Base-by-base conservation (phyloP, 257 asterid genomes). In the Plantago elongata region DNA sequence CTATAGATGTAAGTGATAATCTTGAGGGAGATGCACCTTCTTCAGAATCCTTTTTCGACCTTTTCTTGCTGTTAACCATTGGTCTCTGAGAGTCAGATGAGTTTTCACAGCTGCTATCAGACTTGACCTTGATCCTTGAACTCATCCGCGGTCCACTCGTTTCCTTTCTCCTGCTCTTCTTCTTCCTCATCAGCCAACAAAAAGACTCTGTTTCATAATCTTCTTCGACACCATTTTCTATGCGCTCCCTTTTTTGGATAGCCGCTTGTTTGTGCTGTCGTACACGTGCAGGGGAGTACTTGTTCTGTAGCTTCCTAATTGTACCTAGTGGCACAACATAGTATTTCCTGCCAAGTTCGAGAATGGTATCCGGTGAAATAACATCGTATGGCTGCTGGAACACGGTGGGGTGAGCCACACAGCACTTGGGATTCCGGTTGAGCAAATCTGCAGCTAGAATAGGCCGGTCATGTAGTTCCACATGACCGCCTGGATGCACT, bases 401-500 rank as follows among this genome's bases (percentile, higher is more conserved):
- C 14, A 84, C 79, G 9, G 73, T 77, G 8, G 93, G 89, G 37
- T 69, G 72, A 3, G 89, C 83, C 6, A 87, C 76, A 42, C 86
- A 82, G 67, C 75, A 83, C 60, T 75, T 80, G 0, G 86, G 92
- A 64, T 84, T 87, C 34, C 84, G 73, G 69, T 27, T 50, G 61
- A 87, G 77, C 29, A 84, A 66, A 45, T 84, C 92, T 3, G 77
- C 62, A 3, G 88, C 93, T 46, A 74, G 60, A 38, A 87, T 42
- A 0, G 88, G 84, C 54, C 84, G 57, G 73, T 84, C 95, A 46
- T 84, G 93, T 17, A 87, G 81, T 76, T 87, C 95, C 0, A 84
- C 83, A 40, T 76, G 93, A 9, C 93, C 93, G 2, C 95, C 87
- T 29, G 92, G 88, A 70, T 84, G 92, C 38, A 84, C 84, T 64